phyloP scores from a whole-genome alignment of 169 alveolate species.

The Plasmodium gonderi region DNA sequence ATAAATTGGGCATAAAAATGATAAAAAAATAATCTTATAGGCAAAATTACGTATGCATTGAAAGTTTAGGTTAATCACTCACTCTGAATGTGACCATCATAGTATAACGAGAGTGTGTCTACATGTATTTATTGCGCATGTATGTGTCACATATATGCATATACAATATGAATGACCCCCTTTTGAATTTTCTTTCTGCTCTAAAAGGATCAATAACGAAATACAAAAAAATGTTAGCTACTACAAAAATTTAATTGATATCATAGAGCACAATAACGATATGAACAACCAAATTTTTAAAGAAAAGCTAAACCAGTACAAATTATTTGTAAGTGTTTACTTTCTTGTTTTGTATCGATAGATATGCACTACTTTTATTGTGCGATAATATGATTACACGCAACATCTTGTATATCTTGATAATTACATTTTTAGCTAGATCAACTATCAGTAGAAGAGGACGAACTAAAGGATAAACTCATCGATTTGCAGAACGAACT shows the following conservation, averaged over 20 bases:
- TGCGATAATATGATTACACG: background rate
- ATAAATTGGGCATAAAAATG: background rate
- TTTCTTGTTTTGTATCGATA: background rate
- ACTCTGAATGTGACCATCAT: background rate
- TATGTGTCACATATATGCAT: background rate
- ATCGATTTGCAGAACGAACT: constrained; percentile 16
- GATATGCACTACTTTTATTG: background rate
- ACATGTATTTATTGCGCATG: background rate
- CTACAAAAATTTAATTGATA: constrained; percentile 50
- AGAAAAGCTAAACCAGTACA: constrained; percentile 2
- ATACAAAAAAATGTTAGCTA: constrained; percentile 42
- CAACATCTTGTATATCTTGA: background rate
- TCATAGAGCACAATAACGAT: constrained; percentile 63
- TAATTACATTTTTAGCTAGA: constrained; percentile 15
- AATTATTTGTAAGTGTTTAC: background rate
- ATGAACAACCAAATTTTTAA: constrained; percentile 42
- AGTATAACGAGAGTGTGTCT: background rate
- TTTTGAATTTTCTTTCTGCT: background rate
- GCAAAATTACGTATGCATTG: background rate
- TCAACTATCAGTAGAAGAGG: constrained; percentile 29
- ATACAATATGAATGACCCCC: background rate
- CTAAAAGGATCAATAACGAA: constrained; percentile 38
- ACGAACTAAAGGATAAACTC: constrained; percentile 34
- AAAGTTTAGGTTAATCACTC: background rate
- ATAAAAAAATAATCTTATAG: background rate